Evolutionary conservation across 2,329 filamentous ascomycete genomes (phyloP).

Genomic region (Scedosporium minutisporum): DNA sequence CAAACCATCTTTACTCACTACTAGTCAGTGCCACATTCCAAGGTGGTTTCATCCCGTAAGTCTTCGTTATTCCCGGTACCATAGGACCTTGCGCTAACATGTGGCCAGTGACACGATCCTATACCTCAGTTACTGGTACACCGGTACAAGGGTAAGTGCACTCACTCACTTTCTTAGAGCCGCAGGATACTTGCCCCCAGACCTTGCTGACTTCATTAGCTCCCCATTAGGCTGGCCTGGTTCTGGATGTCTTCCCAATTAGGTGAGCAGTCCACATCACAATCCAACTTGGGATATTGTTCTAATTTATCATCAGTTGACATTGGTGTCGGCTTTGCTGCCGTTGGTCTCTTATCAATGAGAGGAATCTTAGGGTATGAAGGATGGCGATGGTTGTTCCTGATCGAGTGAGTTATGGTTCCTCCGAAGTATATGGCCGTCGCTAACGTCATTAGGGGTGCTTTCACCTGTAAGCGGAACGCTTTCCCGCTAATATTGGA

Average conservation of each 20-base stretch:
- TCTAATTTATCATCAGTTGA: conserved; percentile 14
- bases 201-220: conserved; percentile 22
- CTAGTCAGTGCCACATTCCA: conserved; percentile 28
- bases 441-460: neutral
- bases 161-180: neutral
- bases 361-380: conserved; percentile 40
- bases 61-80: conserved; percentile 12
- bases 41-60: conserved; percentile 51
- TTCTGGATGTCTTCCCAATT: conserved; percentile 48
- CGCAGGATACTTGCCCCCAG: neutral
- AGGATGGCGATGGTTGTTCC: conserved; percentile 50
- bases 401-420: conserved; percentile 20
- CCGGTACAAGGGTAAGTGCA: conserved; percentile 32
- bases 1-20: neutral
- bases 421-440: neutral
- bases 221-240: conserved; percentile 54
- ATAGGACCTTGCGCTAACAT: neutral
- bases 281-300: neutral
- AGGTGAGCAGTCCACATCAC: conserved; percentile 10
- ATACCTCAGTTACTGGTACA: conserved; percentile 65
- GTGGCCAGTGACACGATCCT: conserved; percentile 31
- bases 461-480: neutral
- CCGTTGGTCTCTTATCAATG: conserved; percentile 45
- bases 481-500: neutral
- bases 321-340: conserved; percentile 44